Evolutionary conservation across 1,284 basidiomycete genomes (phyloP), one percentile per base, ranked within the genome.

Genomic region (Phellopilus nigrolimitatus): DNA sequence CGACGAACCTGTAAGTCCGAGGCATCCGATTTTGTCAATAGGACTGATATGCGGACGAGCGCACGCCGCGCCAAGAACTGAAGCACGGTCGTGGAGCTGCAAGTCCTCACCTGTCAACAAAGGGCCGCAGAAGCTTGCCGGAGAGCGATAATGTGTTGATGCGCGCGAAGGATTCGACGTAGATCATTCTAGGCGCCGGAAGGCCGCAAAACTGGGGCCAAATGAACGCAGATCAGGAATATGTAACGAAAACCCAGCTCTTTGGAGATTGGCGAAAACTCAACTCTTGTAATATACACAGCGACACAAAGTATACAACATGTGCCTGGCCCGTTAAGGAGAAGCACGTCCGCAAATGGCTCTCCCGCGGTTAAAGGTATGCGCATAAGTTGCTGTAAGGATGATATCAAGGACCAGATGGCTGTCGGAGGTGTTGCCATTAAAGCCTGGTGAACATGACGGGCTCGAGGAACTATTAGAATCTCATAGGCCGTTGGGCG

Each of bases 271-370:
- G 28, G 30, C n/a, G n/a, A 17, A 49, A 7, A 71, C 87, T 62
- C 61, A 94, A n/a, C 95, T 65, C 83, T 79, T 55, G 88, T 84
- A 22, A 92, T 58, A 62, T 86, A 88, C 10, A 82, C 75, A 0
- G 89, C 82, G 4, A 79, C 55, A 47, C 87, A 91, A 13, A 99
- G 74, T 2, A 88, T 74, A 28, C 95, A 82, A 63, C 91, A 95
- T 2, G 95, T 98, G 7, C 95, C 97, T 0, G 97, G 97, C 4
- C 97, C 97, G 66, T 99, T 99, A 38, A 99, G 68, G 47, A 99
- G 68, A 22, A 99, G 71, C 21, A 93, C 71, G 55, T 97, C 92
- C 10, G 84, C 80, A 61, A 83, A 84, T 1, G 71, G 66, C 13
- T 61, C 53, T 10, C 62, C 58, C 28, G 58, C 55, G 24, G 75